These are phyloP conservation scores for Macrocybe gigantea DNA, from an alignment of 768 basidiomycete genomes.

Conservation along the genomic window DNA sequence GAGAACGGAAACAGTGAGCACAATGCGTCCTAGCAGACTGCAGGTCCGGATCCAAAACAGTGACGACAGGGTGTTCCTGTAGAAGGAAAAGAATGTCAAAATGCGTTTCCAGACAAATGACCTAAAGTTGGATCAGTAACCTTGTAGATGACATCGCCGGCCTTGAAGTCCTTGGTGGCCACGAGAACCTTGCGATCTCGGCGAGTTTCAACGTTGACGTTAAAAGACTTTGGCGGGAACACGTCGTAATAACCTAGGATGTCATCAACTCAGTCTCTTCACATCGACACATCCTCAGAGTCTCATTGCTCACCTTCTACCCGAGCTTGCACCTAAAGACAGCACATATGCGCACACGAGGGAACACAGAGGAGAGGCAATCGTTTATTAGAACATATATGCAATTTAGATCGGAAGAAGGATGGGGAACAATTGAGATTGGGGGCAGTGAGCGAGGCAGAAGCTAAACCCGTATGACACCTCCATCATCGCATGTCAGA, in stretches of 20 bases:
- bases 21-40: constrained; percentile 65
- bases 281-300: constrained; percentile 1
- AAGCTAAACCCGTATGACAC: no score
- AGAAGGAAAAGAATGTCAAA: constrained; percentile 1
- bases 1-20: constrained; percentile 61
- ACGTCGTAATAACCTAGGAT: constrained; percentile 64
- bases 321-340: constrained; percentile 52
- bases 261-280: constrained; percentile 7
- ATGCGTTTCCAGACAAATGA: neutral
- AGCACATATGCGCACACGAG: constrained; percentile 5
- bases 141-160: constrained; percentile 76
- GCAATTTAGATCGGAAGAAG: constrained; percentile 11
- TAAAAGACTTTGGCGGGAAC: constrained; percentile 71
- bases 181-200: constrained; percentile 49
- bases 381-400: constrained; percentile 60
- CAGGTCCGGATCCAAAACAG: constrained; percentile 68
- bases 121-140: constrained; percentile 22
- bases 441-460: constrained; percentile 16
- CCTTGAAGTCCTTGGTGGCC: constrained; percentile 58
- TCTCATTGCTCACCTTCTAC: constrained; percentile 65
- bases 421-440: constrained; percentile 14
- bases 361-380: constrained; percentile 27
- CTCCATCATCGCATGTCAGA: constrained; percentile 6
- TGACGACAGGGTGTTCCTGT: constrained; percentile 73
- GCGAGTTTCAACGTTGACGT: constrained; percentile 53